phyloP scores from a whole-genome alignment of 2,329 filamentous ascomycete species.

The Parafenestella ontariensis region DNA sequence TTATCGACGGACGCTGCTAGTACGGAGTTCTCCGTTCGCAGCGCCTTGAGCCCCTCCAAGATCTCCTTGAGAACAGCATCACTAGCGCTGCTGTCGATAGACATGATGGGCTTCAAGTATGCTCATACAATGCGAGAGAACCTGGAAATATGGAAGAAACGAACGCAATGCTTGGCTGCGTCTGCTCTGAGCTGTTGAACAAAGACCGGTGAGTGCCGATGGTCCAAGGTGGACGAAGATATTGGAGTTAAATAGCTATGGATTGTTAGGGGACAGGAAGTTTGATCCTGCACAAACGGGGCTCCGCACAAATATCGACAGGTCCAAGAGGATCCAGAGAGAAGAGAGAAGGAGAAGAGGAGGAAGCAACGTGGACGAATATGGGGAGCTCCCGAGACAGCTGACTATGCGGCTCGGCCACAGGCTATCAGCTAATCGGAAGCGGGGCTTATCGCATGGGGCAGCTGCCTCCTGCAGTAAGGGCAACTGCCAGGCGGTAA shows the following conservation, averaged over 20 bases:
- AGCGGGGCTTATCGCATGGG: constrained; percentile 43
- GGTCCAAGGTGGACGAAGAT: background rate
- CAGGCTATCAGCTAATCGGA: constrained; percentile 27
- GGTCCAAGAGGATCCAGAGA: constrained; percentile 17
- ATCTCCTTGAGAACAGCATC: constrained; percentile 61
- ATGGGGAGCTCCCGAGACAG: constrained; percentile 23
- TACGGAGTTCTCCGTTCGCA: constrained; percentile 63
- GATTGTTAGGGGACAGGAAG: constrained; percentile 6
- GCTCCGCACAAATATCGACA: constrained; percentile 9
- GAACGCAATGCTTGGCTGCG: constrained; percentile 5
- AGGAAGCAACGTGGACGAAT: constrained; percentile 21
- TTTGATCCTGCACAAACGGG: constrained; percentile 8
- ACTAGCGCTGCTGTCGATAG: constrained; percentile 37
- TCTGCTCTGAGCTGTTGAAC: constrained; percentile 12
- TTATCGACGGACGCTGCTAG: constrained; percentile 65
- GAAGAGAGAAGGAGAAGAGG: constrained; percentile 11
- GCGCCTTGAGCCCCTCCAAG: constrained; percentile 60
- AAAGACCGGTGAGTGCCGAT: constrained; percentile 15
- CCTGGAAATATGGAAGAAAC: too few species aligned
- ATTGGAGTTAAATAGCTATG: constrained; percentile 2
- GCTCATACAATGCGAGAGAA: constrained; percentile 1
- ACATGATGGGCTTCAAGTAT: constrained; percentile 31
- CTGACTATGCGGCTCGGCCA: constrained; percentile 28
- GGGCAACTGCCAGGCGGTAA: background rate
- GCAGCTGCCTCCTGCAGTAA: constrained; percentile 28